These are phyloP conservation scores for Gardenia jasminoides DNA, from an alignment of 257 asterid genomes.

Conservation along the genomic window DNA sequence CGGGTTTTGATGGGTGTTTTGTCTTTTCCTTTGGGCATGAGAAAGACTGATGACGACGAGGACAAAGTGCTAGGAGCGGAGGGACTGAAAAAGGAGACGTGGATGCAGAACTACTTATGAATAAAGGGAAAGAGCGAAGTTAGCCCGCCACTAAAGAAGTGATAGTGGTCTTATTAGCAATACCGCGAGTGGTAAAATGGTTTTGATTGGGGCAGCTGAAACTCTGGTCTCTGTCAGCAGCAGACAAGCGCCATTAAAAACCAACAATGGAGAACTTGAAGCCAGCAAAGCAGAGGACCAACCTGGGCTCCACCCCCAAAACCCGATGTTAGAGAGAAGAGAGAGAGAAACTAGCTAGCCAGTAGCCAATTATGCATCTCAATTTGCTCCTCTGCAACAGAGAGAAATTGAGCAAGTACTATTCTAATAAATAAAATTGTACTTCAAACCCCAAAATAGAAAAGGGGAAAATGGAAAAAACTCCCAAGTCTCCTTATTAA, in stretches of 20 bases:
- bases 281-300: constrained; percentile 80
- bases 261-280: constrained; percentile 72
- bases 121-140: constrained; percentile 17
- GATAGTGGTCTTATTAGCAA: neutral
- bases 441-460: neutral
- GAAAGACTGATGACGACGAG: constrained; percentile 21
- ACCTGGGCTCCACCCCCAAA: constrained; percentile 51
- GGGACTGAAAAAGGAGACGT: constrained; percentile 5
- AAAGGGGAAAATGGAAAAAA: neutral
- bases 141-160: neutral
- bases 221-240: constrained; percentile 56
- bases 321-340: neutral
- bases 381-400: neutral
- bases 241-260: constrained; percentile 83
- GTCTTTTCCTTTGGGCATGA: constrained; percentile 21
- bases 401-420: neutral
- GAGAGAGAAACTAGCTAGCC: constrained; percentile 12
- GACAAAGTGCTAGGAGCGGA: constrained; percentile 23
- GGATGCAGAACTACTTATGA: neutral
- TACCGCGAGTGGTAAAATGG: constrained; percentile 5
- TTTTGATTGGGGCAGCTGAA: constrained; percentile 53
- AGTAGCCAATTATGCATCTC: neutral
- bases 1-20: constrained; percentile 19
- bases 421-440: neutral
- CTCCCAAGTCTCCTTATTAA: neutral